Conservation (phyloP, 768 basidiomycete species). For the Crucibulum laeve region DNA sequence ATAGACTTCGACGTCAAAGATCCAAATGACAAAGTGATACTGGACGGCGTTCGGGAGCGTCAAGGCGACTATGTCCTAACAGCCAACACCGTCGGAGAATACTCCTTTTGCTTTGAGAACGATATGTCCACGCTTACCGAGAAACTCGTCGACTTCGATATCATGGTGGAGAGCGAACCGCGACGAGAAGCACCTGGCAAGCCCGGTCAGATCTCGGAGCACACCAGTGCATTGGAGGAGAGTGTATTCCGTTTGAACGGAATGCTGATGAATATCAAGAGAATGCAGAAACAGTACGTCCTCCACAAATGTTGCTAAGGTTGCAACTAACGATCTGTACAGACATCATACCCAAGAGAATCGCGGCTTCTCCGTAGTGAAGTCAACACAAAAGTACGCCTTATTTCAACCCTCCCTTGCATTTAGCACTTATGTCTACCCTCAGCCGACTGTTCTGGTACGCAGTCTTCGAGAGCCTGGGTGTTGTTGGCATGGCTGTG, state of each 20-base stretch:
- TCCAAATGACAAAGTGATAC: slow-evolving; percentile 81
- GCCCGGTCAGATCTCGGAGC: slow-evolving; percentile 83
- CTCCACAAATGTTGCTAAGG: neutral
- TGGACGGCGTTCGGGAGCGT: slow-evolving; percentile 85
- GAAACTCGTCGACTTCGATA: slow-evolving; percentile 93
- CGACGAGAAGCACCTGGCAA: slow-evolving; percentile 86
- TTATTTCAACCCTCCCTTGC: neutral
- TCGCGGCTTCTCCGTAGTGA: slow-evolving; percentile 89
- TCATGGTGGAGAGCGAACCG: slow-evolving; percentile 98
- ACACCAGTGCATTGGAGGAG: slow-evolving; percentile 92
- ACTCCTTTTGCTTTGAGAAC: slow-evolving; percentile 97
- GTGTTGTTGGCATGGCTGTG: slow-evolving; percentile 83
- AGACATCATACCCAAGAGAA: slow-evolving; percentile 96
- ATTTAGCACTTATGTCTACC: slow-evolving; percentile 5
- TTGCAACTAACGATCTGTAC: slow-evolving; percentile 6
- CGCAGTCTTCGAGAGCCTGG: slow-evolving; percentile 74
- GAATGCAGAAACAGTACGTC: slow-evolving; percentile 93
- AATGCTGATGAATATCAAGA: slow-evolving; percentile 83
- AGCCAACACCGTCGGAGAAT: slow-evolving; percentile 87
- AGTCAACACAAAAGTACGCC: slow-evolving; percentile 79
- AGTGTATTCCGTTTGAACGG: slow-evolving; percentile 89
- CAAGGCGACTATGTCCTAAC: slow-evolving; percentile 98
- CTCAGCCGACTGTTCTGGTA: slow-evolving; percentile 91
- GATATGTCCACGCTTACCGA: slow-evolving; percentile 93
- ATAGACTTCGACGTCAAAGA: slow-evolving; percentile 93